phyloP scores from a whole-genome alignment of 441 rosid genomes.

The Dalechampia spathulata region DNA sequence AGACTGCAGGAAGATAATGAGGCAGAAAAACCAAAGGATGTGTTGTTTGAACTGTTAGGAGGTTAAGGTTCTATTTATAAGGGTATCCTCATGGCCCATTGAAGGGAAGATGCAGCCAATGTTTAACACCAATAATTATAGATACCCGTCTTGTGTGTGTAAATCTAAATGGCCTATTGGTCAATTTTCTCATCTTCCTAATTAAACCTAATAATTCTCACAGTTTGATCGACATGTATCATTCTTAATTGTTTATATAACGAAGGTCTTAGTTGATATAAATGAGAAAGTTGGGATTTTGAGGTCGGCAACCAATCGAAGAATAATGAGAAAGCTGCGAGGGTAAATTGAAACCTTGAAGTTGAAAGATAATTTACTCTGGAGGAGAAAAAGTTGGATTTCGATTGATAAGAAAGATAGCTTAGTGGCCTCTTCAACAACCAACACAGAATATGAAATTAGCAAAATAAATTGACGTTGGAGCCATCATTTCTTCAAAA shows the following conservation, averaged over 20 bases:
- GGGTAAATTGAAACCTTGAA: no score
- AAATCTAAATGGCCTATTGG: background rate
- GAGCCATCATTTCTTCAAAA: no score
- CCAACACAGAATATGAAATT: no score
- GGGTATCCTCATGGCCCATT: constrained; percentile 1
- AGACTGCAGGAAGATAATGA: background rate
- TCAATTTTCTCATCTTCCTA: constrained; percentile 4
- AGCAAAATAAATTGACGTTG: no score
- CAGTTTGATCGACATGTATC: background rate
- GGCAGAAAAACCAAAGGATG: background rate
- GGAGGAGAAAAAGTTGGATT: background rate
- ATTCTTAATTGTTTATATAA: background rate
- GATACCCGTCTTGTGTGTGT: no score
- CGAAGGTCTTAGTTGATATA: no score
- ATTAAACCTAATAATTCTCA: background rate
- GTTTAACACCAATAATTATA: background rate
- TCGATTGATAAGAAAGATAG: no score
- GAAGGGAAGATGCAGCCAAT: constrained; percentile 7
- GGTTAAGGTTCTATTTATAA: constrained; percentile 14
- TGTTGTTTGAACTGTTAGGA: background rate
- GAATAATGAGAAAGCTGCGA: no score
- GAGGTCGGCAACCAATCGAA: no score
- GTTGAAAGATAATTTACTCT: background rate
- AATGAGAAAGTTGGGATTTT: no score
- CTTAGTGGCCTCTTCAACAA: no score